These are phyloP conservation scores for Podaxis sp. DNA, from an alignment of 768 basidiomycete species.

Conservation along the genomic window DNA sequence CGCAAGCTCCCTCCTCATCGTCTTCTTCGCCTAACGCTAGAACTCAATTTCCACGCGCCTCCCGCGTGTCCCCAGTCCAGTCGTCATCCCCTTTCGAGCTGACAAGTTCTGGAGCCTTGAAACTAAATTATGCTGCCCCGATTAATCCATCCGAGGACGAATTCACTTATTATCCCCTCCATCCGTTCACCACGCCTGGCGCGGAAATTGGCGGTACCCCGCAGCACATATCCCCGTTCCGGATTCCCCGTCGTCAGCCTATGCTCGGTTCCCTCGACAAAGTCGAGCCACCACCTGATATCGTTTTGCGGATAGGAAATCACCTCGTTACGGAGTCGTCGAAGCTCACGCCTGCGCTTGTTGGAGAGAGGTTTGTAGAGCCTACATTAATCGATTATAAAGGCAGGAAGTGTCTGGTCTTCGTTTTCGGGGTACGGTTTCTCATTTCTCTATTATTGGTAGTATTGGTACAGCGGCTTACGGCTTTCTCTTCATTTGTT, in stretches of 20 bases:
- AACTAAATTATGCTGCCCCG: constrained; percentile 10
- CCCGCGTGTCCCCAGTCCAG: constrained; percentile 3
- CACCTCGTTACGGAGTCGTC: constrained; percentile 39
- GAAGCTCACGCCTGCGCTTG: constrained; percentile 48
- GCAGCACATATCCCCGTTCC: constrained; percentile 28
- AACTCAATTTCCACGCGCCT: constrained; percentile 3
- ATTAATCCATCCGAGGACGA: constrained; percentile 12
- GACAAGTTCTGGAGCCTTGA: constrained; percentile 3
- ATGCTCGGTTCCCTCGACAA: constrained; percentile 28
- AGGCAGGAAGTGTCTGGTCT: constrained; percentile 52
- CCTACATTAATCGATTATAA: constrained; percentile 51
- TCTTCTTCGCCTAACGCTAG: constrained; percentile 8
- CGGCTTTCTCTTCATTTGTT: background rate
- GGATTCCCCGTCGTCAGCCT: constrained; percentile 36
- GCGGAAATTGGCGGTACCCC: constrained; percentile 21
- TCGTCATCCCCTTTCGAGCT: constrained; percentile 4
- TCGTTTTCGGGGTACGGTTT: constrained; percentile 57
- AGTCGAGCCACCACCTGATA: constrained; percentile 28
- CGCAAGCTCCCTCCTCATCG: constrained; percentile 8
- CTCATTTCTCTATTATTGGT: constrained; percentile 1
- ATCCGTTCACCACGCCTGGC: constrained; percentile 30
- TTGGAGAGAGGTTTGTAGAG: constrained; percentile 63
- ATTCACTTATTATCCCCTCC: constrained; percentile 37
- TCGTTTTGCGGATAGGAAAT: constrained; percentile 29
- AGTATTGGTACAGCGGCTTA: constrained; percentile 7